These are phyloP conservation scores for Sonneratia alba DNA, from an alignment of 345 rosid genomes.

Conservation along the genomic window DNA sequence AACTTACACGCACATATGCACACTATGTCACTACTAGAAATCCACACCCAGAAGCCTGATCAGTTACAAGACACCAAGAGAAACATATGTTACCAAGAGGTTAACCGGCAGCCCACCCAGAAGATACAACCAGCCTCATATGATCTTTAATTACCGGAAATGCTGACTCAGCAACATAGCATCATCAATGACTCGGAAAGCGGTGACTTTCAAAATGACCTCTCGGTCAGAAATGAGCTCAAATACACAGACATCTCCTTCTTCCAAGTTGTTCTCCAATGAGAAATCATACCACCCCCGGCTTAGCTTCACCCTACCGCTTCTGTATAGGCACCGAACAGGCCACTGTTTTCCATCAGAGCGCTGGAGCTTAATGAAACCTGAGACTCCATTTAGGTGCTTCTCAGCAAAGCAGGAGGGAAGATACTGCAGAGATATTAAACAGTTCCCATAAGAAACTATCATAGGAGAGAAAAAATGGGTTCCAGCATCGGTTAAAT, in stretches of 20 bases:
- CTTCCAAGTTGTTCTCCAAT: conserved; percentile 38
- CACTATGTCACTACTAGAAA: conserved; percentile 4
- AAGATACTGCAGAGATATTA: conserved; percentile 31
- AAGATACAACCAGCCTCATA: not conserved
- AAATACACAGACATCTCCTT: conserved; percentile 54
- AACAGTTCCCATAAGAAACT: not conserved
- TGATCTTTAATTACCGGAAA: not conserved
- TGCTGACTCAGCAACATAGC: conserved; percentile 7
- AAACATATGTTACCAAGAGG: not conserved
- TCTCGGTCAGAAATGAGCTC: conserved; percentile 34
- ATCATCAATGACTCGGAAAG: conserved; percentile 36
- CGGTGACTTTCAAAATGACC: conserved; percentile 37
- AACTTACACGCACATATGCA: conserved; percentile 5
- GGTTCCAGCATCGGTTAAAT: not conserved
- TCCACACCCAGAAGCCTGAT: conserved; percentile 10
- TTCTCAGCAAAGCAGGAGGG: conserved; percentile 38
- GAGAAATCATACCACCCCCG: conserved; percentile 53
- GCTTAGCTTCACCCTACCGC: conserved; percentile 26
- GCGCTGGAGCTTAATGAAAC: conserved; percentile 29
- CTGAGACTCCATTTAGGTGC: conserved; percentile 28
- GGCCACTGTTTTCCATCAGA: conserved; percentile 38
- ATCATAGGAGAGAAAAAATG: not conserved
- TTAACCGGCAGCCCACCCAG: conserved; percentile 4
- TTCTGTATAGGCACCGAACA: conserved; percentile 28
- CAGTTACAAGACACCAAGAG: not conserved